These are phyloP conservation scores for Suillus plorans DNA, from an alignment of 768 basidiomycete genomes.

Conservation along the genomic window DNA sequence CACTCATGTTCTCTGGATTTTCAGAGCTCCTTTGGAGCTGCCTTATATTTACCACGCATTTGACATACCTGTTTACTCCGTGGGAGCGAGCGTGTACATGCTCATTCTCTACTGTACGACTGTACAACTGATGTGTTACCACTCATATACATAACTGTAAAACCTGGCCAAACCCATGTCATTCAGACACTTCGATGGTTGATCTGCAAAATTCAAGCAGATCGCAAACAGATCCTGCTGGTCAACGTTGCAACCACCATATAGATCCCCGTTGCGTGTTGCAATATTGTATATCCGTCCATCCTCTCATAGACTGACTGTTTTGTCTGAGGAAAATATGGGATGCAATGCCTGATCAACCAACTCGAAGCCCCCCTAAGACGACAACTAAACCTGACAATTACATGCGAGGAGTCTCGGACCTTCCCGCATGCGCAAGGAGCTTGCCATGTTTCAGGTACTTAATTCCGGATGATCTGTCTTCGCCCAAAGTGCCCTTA, in stretches of 20 bases:
- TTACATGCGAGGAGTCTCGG: background rate
- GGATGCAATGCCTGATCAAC: background rate
- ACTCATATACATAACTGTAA: constrained; percentile 6
- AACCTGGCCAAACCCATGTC: background rate
- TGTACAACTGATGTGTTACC: constrained; percentile 9
- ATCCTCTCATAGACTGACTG: background rate
- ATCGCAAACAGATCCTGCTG: background rate
- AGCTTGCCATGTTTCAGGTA: background rate
- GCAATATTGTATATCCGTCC: background rate
- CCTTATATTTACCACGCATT: constrained; percentile 4
- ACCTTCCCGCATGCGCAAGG: background rate
- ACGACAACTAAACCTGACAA: background rate
- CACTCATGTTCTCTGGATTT: constrained; percentile 7
- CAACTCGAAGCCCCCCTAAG: background rate
- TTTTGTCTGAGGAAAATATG: background rate
- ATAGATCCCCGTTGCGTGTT: background rate
- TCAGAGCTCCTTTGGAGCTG: constrained; percentile 5
- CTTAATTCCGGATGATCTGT: background rate
- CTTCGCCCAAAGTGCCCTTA: background rate
- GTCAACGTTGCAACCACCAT: background rate
- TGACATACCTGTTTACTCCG: constrained; percentile 1
- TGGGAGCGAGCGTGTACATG: background rate
- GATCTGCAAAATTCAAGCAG: background rate
- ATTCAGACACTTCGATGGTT: background rate
- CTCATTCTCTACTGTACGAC: background rate